Evolutionary conservation across 805 yeast species (phyloP).

Genomic region (Maudiozyma saulgeensis): DNA sequence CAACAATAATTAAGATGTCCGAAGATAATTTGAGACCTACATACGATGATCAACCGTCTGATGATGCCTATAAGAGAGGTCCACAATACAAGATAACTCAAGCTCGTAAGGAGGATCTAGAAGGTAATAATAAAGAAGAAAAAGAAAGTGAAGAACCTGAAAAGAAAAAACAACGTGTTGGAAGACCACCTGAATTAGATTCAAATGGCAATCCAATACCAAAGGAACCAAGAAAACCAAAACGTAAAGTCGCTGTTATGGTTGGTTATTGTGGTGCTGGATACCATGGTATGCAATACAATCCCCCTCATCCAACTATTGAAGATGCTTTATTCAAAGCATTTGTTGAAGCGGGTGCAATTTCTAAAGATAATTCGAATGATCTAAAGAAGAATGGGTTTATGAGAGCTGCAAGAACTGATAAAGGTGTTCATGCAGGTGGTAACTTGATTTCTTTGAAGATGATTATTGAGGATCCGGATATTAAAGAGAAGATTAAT

Average conservation of each 20-base stretch:
- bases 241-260: constrained; percentile 81
- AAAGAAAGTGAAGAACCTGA: constrained; percentile 11
- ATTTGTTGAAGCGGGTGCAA: constrained; percentile 77
- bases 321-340: constrained; percentile 85
- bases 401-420: constrained; percentile 82
- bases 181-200: constrained; percentile 31
- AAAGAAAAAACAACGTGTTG: constrained; percentile 18
- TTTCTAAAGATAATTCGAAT: constrained; percentile 74
- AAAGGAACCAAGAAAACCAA: constrained; percentile 60
- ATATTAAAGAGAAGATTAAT: constrained; percentile 67
- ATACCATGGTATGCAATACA: constrained; percentile 91
- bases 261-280: constrained; percentile 96
- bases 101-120: constrained; percentile 23
- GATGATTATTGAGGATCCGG: constrained; percentile 50
- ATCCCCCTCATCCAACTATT: constrained; percentile 80
- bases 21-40: constrained; percentile 17
- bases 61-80: constrained; percentile 34
- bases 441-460: constrained; percentile 84
- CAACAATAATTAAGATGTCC: constrained; percentile 8
- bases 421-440: constrained; percentile 96
- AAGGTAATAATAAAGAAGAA: constrained; percentile 6
- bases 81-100: constrained; percentile 31
- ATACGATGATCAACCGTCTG: constrained; percentile 31
- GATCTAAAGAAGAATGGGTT: constrained; percentile 84
- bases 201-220: constrained; percentile 54